A percentile compares a stretch with the other conserved stretches of the same genome.
phyloP scores from a whole-genome alignment of 768 basidiomycete genomes.

The Kwoniella botswanensis region DNA sequence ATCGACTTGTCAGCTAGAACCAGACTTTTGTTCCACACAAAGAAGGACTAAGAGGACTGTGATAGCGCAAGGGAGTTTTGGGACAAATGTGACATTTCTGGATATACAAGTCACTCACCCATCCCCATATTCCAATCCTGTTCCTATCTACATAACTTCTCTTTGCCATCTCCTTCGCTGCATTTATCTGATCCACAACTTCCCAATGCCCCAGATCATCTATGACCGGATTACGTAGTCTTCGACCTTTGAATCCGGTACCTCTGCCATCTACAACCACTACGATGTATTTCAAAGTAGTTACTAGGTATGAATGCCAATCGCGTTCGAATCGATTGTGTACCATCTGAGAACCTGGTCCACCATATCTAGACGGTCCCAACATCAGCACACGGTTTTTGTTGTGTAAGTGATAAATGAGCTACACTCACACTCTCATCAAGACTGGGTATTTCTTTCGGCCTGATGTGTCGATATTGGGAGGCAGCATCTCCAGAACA shows the following conservation, averaged over 20 bases:
- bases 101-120: too few species aligned
- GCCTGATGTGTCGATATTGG: constrained; percentile 91
- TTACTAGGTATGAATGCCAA: constrained; percentile 87
- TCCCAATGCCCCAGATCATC: constrained; percentile 88
- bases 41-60: too few species aligned
- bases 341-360: constrained; percentile 82
- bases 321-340: constrained; percentile 70
- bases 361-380: too few species aligned
- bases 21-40: too few species aligned
- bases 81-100: too few species aligned
- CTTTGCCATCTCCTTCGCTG: constrained; percentile 83
- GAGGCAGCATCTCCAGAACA: constrained; percentile 87
- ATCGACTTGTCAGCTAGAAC: too few species aligned
- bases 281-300: constrained; percentile 78
- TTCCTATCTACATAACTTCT: constrained; percentile 85
- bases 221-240: constrained; percentile 83
- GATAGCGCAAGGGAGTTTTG: too few species aligned
- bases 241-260: constrained; percentile 86
- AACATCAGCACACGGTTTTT: too few species aligned
- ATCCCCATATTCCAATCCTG: constrained; percentile 96
- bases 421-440: constrained; percentile 76
- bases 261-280: constrained; percentile 91
- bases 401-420: too few species aligned
- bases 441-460: constrained; percentile 93
- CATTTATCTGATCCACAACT: constrained; percentile 84